Evolutionary conservation across 495 filamentous ascomycete genomes (phyloP), one percentile per base, ranked within the genome.

Genomic region (Evansstolkia leycettana): DNA sequence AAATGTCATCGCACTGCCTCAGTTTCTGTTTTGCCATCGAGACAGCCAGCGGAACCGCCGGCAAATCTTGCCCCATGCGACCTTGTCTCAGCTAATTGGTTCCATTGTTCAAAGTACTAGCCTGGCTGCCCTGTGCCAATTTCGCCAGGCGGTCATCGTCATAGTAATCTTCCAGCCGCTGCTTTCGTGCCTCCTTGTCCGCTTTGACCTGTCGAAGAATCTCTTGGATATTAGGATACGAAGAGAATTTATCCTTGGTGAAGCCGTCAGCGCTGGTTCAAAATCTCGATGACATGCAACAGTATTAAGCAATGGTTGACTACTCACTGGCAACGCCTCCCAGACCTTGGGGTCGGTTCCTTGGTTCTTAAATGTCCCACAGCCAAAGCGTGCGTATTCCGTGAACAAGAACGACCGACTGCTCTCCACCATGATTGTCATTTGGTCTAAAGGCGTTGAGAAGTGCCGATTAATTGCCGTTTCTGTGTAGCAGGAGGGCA

Each of bases 331-430:
- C 12, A 64, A 46, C 7, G 45, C 47, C 39, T 64, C 58, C 60
- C 60, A 64, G 29, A 56, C 58, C 34, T 47, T 56, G 18, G 58
- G 57, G 32, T 64, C 56, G 3, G 60, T 64, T 5, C 60, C 60
- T 28, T 50, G 52, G 27, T 51, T 44, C 16, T 54, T 54, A 33
- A 57, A 54, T 11, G 45, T 48, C 8, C 60, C 58, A 28, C 60
- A 61, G 24, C 52, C 52, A 28, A 24, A 38, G 5, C 58, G 50
- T 1, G 54, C 60, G 38, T 64, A 64, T 31, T 64, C 56, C 1
- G 60, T 62, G 32, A 54, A 64, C 14, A 64, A 40, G 41, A 62
- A 64, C 8, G 51, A 47, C 17, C 60, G 56, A 33, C 56, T 60
- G 19, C 55, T 56, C 37, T 64, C 60, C 9, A 64, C 39, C 60